Conservation (phyloP, 805 yeast genomes). For the Kluyveromyces siamensis region DNA sequence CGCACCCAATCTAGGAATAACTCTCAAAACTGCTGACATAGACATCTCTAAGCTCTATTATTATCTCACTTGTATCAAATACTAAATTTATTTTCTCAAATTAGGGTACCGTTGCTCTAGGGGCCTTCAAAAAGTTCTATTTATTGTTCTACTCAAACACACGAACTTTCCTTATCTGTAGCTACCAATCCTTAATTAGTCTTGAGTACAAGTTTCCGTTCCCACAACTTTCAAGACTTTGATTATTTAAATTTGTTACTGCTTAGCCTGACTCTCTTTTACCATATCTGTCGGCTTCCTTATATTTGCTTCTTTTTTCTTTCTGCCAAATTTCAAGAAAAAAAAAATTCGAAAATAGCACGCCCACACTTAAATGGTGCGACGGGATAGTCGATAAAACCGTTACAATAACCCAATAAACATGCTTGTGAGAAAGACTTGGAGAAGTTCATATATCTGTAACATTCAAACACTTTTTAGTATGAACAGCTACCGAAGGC, state of each 20-base stretch:
- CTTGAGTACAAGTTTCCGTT: background rate
- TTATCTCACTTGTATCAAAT: background rate
- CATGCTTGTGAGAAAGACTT: no score
- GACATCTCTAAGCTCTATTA: slow-evolving; percentile 1
- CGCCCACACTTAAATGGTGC: background rate
- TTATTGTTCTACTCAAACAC: background rate
- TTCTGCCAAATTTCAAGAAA: background rate
- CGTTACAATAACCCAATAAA: background rate
- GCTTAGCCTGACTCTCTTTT: background rate
- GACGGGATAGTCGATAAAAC: background rate
- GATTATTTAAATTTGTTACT: no score
- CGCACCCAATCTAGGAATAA: slow-evolving; percentile 18
- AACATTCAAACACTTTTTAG: no score
- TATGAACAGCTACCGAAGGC: no score
- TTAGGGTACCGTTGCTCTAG: slow-evolving; percentile 4
- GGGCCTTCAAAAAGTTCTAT: background rate
- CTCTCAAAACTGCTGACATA: slow-evolving; percentile 25
- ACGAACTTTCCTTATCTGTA: background rate
- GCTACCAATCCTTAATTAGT: background rate
- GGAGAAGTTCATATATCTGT: no score
- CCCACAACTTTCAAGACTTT: background rate
- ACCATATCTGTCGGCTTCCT: background rate
- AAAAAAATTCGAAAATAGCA: background rate
- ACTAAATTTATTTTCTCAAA: background rate
- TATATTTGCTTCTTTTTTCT: background rate